Percentiles rank a stretch among this genome's conserved stretches.
These are phyloP conservation scores for Aspergillus funiculosus DNA, from an alignment of 495 filamentous ascomycete genomes.

Conservation along the genomic window DNA sequence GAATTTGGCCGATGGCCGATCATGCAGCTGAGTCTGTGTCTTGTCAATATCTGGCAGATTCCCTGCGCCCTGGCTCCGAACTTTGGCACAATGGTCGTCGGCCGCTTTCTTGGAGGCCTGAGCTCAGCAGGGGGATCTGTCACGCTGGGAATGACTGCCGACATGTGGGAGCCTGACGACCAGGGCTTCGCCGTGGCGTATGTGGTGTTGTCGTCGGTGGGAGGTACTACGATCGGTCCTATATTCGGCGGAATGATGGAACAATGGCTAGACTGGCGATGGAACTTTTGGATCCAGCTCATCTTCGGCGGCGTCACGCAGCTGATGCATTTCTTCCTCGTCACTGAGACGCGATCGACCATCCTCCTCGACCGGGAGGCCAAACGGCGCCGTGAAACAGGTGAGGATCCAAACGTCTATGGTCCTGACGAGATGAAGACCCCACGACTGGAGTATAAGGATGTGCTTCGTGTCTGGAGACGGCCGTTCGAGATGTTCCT, in stretches of 20 bases:
- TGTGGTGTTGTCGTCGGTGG: conserved; percentile 70
- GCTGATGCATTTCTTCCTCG: conserved; percentile 58
- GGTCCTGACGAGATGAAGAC: conserved; percentile 57
- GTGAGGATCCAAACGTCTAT: conserved; percentile 50
- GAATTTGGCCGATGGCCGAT: conserved; percentile 71
- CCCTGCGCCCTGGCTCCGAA: conserved; percentile 67
- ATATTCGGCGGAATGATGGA: conserved; percentile 75
- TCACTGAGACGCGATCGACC: conserved; percentile 63
- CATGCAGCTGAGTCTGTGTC: conserved; percentile 60
- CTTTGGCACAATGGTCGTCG: conserved; percentile 59
- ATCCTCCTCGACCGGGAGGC: conserved; percentile 64
- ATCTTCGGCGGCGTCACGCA: conserved; percentile 66
- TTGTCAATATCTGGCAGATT: conserved; percentile 73
- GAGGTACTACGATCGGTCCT: conserved; percentile 69
- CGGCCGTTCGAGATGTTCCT: conserved; percentile 76
- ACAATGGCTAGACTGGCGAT: conserved; percentile 60
- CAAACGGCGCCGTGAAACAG: conserved; percentile 54
- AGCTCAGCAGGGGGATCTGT: conserved; percentile 73
- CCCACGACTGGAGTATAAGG: conserved; percentile 45
- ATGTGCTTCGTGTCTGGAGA: conserved; percentile 56
- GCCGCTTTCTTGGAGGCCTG: conserved; percentile 62
- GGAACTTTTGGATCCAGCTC: conserved; percentile 78
- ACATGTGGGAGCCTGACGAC: conserved; percentile 68
- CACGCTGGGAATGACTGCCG: conserved; percentile 76
- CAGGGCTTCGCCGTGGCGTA: conserved; percentile 64